Evolutionary conservation across 2,329 filamentous ascomycete genomes (phyloP), one percentile per base, ranked within the genome.

Genomic region (Sporothrix euskadiensis): DNA sequence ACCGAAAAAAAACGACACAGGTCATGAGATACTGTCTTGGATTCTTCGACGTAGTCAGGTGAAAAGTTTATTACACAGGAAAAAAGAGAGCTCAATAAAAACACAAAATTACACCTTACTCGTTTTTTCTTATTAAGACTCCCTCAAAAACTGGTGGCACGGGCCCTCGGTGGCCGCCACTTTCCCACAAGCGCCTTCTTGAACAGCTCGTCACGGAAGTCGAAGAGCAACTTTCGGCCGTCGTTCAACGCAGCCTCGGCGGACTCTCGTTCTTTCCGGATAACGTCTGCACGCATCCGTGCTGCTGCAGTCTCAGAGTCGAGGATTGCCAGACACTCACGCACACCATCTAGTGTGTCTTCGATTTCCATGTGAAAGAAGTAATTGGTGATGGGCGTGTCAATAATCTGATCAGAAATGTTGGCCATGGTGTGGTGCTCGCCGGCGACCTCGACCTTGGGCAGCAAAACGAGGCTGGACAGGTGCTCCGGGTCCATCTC

Each of bases 291-390:
- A 7, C 61, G 61, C 61, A 22, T 41, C n/a, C 30, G n/a, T 7
- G 61, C 61, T 12, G 12, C 14, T 7, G 14, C 39, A 14, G 22
- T 39, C 61, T 47, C 61, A 0, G 61, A 39, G 41, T 66, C 39
- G 5, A 66, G 22, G 4, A 66, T 22, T 4, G 4, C 61, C 35
- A 66, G 12, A 14, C 61, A 66, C 12, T 22, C 61, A 1, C 14
- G 39, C 22, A 66, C 61, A 14, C 22, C 61, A n/a, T 66, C 61
- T 7, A 47, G 39, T 10, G 61, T 66, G 35, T 66, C 61, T 6
- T 66, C 12, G 6, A 66, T 66, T 12, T 66, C 61, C 61, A 66
- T 66, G 39, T 66, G 61, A 10, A 66, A 66, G 9, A 66, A 12
- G 22, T 66, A 66, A 39, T 66, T 39, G 9, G 68, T 56, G 4